phyloP scores from a whole-genome alignment of 352 stramenopile genomes.

The Aphanomyces cochlioides region DNA sequence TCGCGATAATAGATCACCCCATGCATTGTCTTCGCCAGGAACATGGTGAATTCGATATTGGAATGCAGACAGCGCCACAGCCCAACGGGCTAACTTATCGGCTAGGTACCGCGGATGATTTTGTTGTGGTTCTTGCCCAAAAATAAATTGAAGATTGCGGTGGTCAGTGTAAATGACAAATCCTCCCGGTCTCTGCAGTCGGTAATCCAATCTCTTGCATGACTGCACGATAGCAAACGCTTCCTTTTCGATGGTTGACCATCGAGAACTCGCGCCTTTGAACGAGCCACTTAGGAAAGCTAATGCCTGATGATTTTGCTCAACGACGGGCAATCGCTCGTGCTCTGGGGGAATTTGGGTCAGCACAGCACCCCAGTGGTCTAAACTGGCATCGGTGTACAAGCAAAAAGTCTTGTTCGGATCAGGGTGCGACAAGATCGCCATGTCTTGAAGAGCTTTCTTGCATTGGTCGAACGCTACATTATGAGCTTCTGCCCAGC shows the following conservation, averaged over 20 bases:
- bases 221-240: conserved; percentile 36
- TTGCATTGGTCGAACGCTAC: too few relatives aligned
- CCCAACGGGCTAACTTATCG: conserved; percentile 38
- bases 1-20: conserved; percentile 37
- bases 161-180: conserved; percentile 38
- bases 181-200: conserved; percentile 24
- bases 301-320: conserved; percentile 34
- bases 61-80: conserved; percentile 31
- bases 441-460: too few relatives aligned
- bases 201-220: conserved; percentile 34
- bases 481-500: too few relatives aligned
- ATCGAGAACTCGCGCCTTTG: conserved; percentile 10
- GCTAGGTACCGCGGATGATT: too few relatives aligned
- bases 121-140: conserved; percentile 13
- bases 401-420: too few relatives aligned
- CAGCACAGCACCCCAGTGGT: conserved; percentile 32
- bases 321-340: background rate
- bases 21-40: conserved; percentile 35
- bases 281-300: conserved; percentile 35
- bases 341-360: conserved; percentile 29
- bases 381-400: conserved; percentile 33
- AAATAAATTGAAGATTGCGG: conserved; percentile 36
- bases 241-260: conserved; percentile 36
- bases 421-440: too few relatives aligned
- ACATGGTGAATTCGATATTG: conserved; percentile 37